These are phyloP conservation scores for Candida tammaniensis DNA, from an alignment of 805 yeast genomes.

Conservation along the genomic window DNA sequence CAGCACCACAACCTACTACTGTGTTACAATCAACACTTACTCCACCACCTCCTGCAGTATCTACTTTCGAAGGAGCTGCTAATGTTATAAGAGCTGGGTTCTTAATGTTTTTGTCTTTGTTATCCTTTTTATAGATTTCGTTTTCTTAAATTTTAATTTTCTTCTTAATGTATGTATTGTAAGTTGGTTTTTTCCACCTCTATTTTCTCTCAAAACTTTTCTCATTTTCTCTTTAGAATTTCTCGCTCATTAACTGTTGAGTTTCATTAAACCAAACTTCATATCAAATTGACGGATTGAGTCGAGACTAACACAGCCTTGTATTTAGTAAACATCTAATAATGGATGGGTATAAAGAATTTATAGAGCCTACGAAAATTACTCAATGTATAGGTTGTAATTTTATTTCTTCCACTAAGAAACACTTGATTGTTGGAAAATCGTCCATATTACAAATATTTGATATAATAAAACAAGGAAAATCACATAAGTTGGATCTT, in stretches of 20 bases:
- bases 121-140: conserved; percentile 8
- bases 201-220: too few relatives aligned
- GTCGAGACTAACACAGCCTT: too few relatives aligned
- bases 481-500: conserved; percentile 27
- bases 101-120: conserved; percentile 19
- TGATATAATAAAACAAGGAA: conserved; percentile 33
- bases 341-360: conserved; percentile 81
- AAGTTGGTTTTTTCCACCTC: too few relatives aligned
- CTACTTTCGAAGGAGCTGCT: conserved; percentile 31
- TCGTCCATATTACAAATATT: conserved; percentile 68
- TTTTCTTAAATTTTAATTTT: conserved; percentile 3
- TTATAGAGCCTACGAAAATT: conserved; percentile 73
- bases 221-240: too few relatives aligned
- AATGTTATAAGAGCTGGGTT: conserved; percentile 22
- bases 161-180: conserved; percentile 2
- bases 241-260: too few relatives aligned
- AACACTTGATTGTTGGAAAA: conserved; percentile 66
- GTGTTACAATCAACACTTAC: conserved; percentile 12
- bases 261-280: too few relatives aligned
- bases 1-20: conserved; percentile 16
- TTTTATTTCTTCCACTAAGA: conserved; percentile 41
- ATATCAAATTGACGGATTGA: too few relatives aligned
- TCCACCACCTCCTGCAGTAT: conserved; percentile 12
- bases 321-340: too few relatives aligned
- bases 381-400: conserved; percentile 55